Conservation (phyloP, 257 asterid genomes). For the Haberlea rhodopensis region DNA sequence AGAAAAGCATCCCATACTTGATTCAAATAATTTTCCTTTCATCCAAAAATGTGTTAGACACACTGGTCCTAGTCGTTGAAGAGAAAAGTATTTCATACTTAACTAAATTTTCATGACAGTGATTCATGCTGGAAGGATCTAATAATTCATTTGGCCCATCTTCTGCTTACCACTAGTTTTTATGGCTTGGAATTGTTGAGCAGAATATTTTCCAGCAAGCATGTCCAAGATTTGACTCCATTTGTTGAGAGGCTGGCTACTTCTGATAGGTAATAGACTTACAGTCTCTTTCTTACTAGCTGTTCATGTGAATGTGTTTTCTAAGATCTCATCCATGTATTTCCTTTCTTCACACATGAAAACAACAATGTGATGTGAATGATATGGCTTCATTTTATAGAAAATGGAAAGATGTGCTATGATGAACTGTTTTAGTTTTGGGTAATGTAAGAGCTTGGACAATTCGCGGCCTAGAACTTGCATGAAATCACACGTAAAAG, state of each 20-base stretch:
- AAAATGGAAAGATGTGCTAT: background rate
- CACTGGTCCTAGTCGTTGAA: slow-evolving; percentile 6
- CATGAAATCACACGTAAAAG: slow-evolving; percentile 9
- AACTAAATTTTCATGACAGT: background rate
- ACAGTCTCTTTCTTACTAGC: slow-evolving; percentile 15
- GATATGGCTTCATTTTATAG: background rate
- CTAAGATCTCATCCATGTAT: slow-evolving; percentile 6
- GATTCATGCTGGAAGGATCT: background rate
- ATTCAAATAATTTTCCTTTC: slow-evolving; percentile 12
- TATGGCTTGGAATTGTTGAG: background rate
- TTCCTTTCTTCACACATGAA: slow-evolving; percentile 1
- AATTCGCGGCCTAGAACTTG: background rate
- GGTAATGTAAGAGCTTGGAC: slow-evolving; percentile 6
- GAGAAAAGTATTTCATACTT: background rate
- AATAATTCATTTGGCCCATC: background rate
- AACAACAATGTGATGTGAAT: background rate
- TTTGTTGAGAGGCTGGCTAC: slow-evolving; percentile 19
- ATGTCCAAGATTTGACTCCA: slow-evolving; percentile 29
- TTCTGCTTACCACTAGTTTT: background rate
- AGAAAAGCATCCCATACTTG: background rate
- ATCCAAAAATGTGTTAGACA: slow-evolving; percentile 20
- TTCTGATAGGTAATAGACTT: slow-evolving; percentile 16
- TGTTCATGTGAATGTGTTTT: slow-evolving; percentile 18
- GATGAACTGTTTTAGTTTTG: background rate
- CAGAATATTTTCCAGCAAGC: background rate